Evolutionary conservation across 2,329 filamentous ascomycete genomes (phyloP).

Genomic region (Xylariaceae sp.): DNA sequence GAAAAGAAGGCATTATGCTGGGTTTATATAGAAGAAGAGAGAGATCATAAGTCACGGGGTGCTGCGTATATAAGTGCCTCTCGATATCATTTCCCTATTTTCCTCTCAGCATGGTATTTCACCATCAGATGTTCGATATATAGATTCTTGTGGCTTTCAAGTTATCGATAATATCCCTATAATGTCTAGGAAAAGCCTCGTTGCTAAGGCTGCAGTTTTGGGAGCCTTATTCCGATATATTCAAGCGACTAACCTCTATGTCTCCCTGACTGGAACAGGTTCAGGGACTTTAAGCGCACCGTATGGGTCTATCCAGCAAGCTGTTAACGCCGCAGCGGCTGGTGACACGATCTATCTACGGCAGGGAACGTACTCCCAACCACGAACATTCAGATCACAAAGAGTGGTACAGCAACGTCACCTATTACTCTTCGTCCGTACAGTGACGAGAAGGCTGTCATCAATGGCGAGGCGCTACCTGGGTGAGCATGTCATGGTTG

Average conservation of each 20-base stretch:
- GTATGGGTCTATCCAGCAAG: slow-evolving; percentile 53
- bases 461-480: slow-evolving; percentile 50
- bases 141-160: no score
- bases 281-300: slow-evolving; percentile 48
- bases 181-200: slow-evolving; percentile 11
- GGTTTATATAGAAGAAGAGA: no score
- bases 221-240: slow-evolving; percentile 1
- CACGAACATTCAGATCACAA: slow-evolving; percentile 54
- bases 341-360: slow-evolving; percentile 54
- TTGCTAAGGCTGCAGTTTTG: background rate
- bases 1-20: no score
- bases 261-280: slow-evolving; percentile 50
- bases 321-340: slow-evolving; percentile 51
- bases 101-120: no score
- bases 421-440: slow-evolving; percentile 52
- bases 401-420: slow-evolving; percentile 47
- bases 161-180: no score
- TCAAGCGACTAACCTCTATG: slow-evolving; percentile 48
- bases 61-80: no score
- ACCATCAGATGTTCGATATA: no score
- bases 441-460: slow-evolving; percentile 49
- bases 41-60: no score
- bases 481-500: slow-evolving; percentile 29
- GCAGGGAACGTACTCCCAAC: slow-evolving; percentile 52
- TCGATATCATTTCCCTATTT: no score